Percentiles rank a stretch among this genome's conserved stretches.
These are phyloP conservation scores for Talaromyces sp. DNA, from an alignment of 2,329 filamentous ascomycete species.

Conservation along the genomic window DNA sequence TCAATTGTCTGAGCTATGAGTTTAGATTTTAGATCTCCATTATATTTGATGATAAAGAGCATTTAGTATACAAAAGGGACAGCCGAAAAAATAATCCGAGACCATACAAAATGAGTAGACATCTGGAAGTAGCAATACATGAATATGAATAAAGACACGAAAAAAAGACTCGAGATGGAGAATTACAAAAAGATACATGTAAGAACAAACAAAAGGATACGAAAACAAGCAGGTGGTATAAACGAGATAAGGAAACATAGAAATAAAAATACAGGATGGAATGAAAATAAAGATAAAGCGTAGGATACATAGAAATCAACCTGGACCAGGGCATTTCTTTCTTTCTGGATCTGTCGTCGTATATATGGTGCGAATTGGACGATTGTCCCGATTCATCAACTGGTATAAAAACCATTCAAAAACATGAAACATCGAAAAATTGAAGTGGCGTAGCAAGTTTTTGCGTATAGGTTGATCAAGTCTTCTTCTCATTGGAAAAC, in stretches of 20 bases:
- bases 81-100: neutral
- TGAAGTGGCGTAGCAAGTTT: neutral
- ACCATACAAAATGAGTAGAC: neutral
- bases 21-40: neutral
- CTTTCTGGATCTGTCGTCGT: neutral
- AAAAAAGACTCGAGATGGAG: neutral
- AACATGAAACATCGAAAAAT: neutral
- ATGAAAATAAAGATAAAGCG: neutral
- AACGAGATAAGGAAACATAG: neutral
- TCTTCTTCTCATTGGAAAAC: neutral
- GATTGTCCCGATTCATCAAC: neutral
- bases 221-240: neutral
- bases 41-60: neutral
- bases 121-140: neutral
- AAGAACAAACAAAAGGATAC: neutral
- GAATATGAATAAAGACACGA: neutral
- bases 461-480: neutral
- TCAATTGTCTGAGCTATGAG: no score
- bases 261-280: neutral
- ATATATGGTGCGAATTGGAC: neutral
- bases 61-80: neutral
- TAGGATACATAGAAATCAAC: neutral
- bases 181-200: neutral
- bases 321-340: neutral
- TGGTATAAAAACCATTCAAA: neutral